Conservation (phyloP, 768 basidiomycete genomes). For the Agrocybe praecox region DNA sequence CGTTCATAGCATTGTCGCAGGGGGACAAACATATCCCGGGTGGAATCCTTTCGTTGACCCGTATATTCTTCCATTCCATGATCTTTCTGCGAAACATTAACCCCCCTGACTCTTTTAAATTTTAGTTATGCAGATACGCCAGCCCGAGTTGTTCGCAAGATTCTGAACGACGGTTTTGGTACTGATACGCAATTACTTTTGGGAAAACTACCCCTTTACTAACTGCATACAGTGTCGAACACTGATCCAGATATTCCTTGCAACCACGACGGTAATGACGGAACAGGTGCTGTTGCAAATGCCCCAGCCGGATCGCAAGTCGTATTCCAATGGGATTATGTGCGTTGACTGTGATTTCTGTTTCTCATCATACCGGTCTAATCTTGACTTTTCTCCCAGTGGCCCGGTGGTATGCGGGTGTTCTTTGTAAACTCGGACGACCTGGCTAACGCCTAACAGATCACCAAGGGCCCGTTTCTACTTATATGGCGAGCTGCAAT, state of each 20-base stretch:
- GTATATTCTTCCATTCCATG: conserved; percentile 22
- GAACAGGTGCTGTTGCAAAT: conserved; percentile 36
- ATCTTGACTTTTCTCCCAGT: conserved; percentile 22
- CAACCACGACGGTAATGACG: conserved; percentile 40
- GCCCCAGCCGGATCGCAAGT: conserved; percentile 43
- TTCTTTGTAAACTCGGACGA: conserved; percentile 5
- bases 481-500: conserved; percentile 54
- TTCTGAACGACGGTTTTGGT: conserved; percentile 37
- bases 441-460: conserved; percentile 27
- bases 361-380: conserved; percentile 6
- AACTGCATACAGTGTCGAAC: conserved; percentile 10
- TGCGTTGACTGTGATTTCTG: conserved; percentile 25
- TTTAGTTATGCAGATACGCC: conserved; percentile 30
- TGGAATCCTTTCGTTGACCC: conserved; percentile 43
- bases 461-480: conserved; percentile 51
- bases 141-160: conserved; percentile 35
- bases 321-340: conserved; percentile 45
- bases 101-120: conserved; percentile 3
- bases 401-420: conserved; percentile 34
- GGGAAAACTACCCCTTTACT: not conserved
- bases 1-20: conserved; percentile 32
- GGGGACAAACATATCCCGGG: conserved; percentile 32
- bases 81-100: not conserved
- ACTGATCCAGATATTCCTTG: conserved; percentile 44
- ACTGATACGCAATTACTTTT: conserved; percentile 3